These are phyloP conservation scores for Termitomyces sp. DNA, from an alignment of 768 basidiomycete species.

Conservation along the genomic window DNA sequence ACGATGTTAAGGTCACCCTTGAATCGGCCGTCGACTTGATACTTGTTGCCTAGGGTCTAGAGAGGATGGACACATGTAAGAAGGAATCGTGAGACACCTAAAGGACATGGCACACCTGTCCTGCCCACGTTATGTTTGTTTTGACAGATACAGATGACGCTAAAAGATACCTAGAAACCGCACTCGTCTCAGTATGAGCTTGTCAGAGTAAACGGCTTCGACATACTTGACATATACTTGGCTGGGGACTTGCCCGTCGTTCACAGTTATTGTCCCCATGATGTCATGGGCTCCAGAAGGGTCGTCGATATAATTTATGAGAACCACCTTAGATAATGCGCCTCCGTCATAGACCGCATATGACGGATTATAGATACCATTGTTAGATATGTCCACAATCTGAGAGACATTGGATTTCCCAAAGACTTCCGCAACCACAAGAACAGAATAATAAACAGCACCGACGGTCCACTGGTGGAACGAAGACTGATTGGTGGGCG, in stretches of 20 bases:
- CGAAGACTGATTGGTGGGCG: conserved; percentile 47
- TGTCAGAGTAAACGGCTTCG: neutral
- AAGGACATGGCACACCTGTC: conserved; percentile 44
- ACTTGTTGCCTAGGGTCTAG: conserved; percentile 58
- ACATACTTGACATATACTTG: conserved; percentile 53
- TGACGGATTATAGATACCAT: conserved; percentile 51
- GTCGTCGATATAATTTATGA: conserved; percentile 74
- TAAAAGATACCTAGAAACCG: conserved; percentile 41
- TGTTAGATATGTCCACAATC: conserved; percentile 59
- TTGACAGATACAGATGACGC: conserved; percentile 56
- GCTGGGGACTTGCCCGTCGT: conserved; percentile 39
- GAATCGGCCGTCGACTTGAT: conserved; percentile 64
- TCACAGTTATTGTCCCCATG: conserved; percentile 43
- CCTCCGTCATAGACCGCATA: conserved; percentile 77
- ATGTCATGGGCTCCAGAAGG: conserved; percentile 49
- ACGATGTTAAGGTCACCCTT: conserved; percentile 49
- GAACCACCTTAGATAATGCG: conserved; percentile 49
- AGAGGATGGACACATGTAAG: neutral
- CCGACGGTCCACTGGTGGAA: conserved; percentile 71
- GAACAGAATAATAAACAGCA: conserved; percentile 66
- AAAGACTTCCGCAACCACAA: conserved; percentile 67
- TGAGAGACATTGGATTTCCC: conserved; percentile 59
- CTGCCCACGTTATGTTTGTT: conserved; percentile 72
- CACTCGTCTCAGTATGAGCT: neutral
- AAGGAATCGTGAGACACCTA: neutral